Evolutionary conservation across 148 eudicot species (phyloP), one percentile per base, ranked within the genome.

Genomic region (Agrostemma githago): DNA sequence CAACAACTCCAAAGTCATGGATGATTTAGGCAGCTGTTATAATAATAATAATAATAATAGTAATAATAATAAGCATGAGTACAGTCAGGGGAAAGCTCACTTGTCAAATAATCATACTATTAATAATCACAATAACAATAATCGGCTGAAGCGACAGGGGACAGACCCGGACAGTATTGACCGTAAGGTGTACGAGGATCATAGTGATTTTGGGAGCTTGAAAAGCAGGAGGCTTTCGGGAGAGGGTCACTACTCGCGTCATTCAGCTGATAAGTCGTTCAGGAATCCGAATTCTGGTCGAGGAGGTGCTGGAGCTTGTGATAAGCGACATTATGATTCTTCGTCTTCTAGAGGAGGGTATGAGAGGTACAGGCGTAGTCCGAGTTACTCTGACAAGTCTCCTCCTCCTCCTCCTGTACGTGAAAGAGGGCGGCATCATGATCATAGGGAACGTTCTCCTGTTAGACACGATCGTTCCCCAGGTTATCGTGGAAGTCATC

Each of bases 211-310:
- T 74, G 41, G 74, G 7, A 84, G 86, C 73, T 84, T 84, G 5
- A 94, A 94, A 81, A 88, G 83, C 71, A 74, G 96, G 74, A 92
- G 87, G 72, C 78, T 89, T 76, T 87, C 98, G 70, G 92, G 85
- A 60, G 92, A 83, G 61, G 84, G 86, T 56, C 82, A 85, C 71
- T 70, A 79, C 71, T 80, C 86, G n/a, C 87, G 87, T 20, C 84
- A 84, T 44, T 76, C 78, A 74, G 75, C 68, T 64, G 97, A 89
- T 74, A 85, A 89, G 72, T 79, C 80, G 20, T 70, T 78, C 63
- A 86, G 73, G 76, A 83, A 78, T 77, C 67, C 86, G 10, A 75
- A 84, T 69, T 79, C 89, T n/a, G 68, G 85, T 3, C 74, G 92
- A 73, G 78, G 73, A 63, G 79, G 72, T 67, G 68, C 80, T 68